Percentiles rank a stretch among this genome's conserved stretches.
Evolutionary conservation across 2,329 filamentous ascomycete species (phyloP).

Genomic region (Zarea fungicola): DNA sequence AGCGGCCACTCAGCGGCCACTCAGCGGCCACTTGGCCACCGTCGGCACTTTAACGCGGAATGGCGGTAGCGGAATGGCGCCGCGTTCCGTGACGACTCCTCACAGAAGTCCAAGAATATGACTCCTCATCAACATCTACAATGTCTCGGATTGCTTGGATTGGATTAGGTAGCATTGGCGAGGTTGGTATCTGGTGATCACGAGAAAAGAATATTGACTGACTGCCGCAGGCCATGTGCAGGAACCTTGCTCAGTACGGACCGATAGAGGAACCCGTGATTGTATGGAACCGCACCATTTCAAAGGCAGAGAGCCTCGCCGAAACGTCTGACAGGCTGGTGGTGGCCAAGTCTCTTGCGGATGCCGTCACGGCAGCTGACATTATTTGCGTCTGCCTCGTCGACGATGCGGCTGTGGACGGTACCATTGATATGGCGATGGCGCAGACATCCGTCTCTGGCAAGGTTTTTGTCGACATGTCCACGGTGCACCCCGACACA

Average conservation of each 20-base stretch:
- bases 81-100: no score
- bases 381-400: slow-evolving; percentile 7
- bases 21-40: no score
- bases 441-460: background rate
- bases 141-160: slow-evolving; percentile 3
- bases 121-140: background rate
- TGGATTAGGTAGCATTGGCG: slow-evolving; percentile 3
- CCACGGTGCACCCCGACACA: slow-evolving; percentile 6
- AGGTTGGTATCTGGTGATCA: background rate
- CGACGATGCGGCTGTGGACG: background rate
- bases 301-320: background rate
- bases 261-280: background rate
- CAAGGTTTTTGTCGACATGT: slow-evolving; percentile 7
- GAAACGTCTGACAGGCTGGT: background rate
- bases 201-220: background rate
- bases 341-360: background rate
- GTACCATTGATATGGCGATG: background rate
- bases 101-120: no score
- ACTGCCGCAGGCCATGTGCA: background rate
- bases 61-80: no score
- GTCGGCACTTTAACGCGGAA: no score
- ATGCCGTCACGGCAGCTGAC: slow-evolving; percentile 1
- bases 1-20: no score
- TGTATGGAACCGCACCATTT: slow-evolving; percentile 2
- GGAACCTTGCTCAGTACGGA: background rate